Evolutionary conservation across 176 grass and related monocot genomes (phyloP).

Genomic region (Carex littledalei): DNA sequence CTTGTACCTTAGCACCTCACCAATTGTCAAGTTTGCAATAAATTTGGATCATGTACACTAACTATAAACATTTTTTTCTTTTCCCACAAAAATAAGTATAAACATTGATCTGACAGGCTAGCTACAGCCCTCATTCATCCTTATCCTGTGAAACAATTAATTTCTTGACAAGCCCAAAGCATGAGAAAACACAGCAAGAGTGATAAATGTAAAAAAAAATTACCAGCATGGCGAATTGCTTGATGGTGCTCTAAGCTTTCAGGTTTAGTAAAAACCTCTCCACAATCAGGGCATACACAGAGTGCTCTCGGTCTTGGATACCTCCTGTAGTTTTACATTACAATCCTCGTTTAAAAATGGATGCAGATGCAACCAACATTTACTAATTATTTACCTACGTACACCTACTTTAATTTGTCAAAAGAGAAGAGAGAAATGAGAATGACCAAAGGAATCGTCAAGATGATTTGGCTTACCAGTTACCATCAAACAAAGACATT

Average conservation of each 20-base stretch:
- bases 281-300: constrained; percentile 59
- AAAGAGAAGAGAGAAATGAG: background rate
- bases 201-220: background rate
- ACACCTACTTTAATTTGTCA: constrained; percentile 13
- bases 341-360: background rate
- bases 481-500: background rate
- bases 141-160: constrained; percentile 13
- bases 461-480: background rate
- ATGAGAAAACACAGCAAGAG: background rate
- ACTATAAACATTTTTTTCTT: background rate
- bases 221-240: constrained; percentile 74
- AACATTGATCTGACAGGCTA: background rate
- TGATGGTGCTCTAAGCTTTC: constrained; percentile 87
- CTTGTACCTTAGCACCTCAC: background rate
- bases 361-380: background rate
- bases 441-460: background rate
- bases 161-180: constrained; percentile 12
- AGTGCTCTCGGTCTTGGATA: constrained; percentile 65
- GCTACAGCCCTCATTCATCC: background rate
- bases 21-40: background rate
- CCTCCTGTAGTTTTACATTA: constrained; percentile 41
- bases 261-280: constrained; percentile 82
- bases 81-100: background rate
- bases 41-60: background rate
- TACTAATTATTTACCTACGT: background rate